These are phyloP conservation scores for Ophiocordyceps camponoti-floridani DNA, from an alignment of 2,329 filamentous ascomycete genomes.

Conservation along the genomic window DNA sequence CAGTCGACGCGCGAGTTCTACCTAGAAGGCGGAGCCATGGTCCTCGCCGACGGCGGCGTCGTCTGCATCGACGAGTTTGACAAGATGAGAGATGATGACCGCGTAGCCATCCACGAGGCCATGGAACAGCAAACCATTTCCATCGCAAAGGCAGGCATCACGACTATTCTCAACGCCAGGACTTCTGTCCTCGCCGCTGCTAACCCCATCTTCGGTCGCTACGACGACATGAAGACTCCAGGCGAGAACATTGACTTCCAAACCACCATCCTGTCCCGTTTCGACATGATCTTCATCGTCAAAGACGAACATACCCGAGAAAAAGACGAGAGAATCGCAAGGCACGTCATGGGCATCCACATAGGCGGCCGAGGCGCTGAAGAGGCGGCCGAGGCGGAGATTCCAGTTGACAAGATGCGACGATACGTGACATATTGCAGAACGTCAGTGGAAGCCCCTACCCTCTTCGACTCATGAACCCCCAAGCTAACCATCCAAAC, in stretches of 20 bases:
- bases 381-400: slow-evolving; percentile 70
- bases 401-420: slow-evolving; percentile 92
- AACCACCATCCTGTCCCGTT: slow-evolving; percentile 92
- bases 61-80: slow-evolving; percentile 99
- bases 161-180: slow-evolving; percentile 88
- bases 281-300: slow-evolving; percentile 99
- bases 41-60: slow-evolving; percentile 87
- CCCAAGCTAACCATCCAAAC: slow-evolving; percentile 10
- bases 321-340: slow-evolving; percentile 84
- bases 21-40: slow-evolving; percentile 95
- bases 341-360: slow-evolving; percentile 93
- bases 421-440: slow-evolving; percentile 96
- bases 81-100: slow-evolving; percentile 97
- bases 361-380: slow-evolving; percentile 78
- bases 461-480: not conserved
- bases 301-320: slow-evolving; percentile 82
- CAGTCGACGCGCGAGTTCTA: slow-evolving; percentile 90
- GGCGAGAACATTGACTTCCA: slow-evolving; percentile 99
- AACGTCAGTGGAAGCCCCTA: slow-evolving; percentile 41
- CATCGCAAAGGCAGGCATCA: slow-evolving; percentile 96
- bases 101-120: slow-evolving; percentile 95
- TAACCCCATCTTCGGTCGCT: slow-evolving; percentile 93
- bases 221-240: slow-evolving; percentile 93
- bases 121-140: slow-evolving; percentile 99
- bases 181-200: slow-evolving; percentile 91